phyloP scores from a whole-genome alignment of 257 asterid species.

The Hygrophila difformis region DNA sequence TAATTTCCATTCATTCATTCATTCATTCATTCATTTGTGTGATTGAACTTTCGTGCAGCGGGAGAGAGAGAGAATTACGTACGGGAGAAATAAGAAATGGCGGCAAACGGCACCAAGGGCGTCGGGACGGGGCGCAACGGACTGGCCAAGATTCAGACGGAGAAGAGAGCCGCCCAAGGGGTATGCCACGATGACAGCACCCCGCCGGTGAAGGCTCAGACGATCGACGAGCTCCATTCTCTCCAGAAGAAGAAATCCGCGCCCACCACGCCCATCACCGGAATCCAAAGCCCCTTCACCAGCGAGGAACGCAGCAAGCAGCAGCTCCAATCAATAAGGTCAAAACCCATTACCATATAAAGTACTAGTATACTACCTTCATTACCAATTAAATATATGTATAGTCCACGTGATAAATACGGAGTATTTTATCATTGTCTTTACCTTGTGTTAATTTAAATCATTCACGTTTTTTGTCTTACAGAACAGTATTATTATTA shows the following conservation, averaged over 20 bases:
- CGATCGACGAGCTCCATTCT: conserved; percentile 59
- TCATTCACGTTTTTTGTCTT: too few species aligned
- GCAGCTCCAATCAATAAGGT: conserved; percentile 64
- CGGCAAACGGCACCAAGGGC: conserved; percentile 29
- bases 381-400: too few species aligned
- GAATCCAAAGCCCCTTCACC: conserved; percentile 26
- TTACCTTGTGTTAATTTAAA: too few species aligned
- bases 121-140: conserved; percentile 37
- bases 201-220: conserved; percentile 54
- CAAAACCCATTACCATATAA: too few species aligned
- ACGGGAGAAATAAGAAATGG: conserved; percentile 32
- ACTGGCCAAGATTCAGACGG: conserved; percentile 48
- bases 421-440: too few species aligned
- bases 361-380: too few species aligned
- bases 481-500: too few species aligned
- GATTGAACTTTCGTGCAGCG: too few species aligned
- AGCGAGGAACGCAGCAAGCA: conserved; percentile 38
- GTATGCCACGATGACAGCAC: conserved; percentile 57
- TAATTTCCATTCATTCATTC: too few species aligned
- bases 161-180: conserved; percentile 25
- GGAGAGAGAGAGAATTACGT: too few species aligned
- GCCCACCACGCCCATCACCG: conserved; percentile 41
- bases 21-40: background rate
- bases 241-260: conserved; percentile 64
- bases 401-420: too few species aligned